A percentile compares a stretch with the other conserved stretches of the same genome.
Conservation (phyloP, 1,284 basidiomycete genomes). For the Quambalaria eucalypti region DNA sequence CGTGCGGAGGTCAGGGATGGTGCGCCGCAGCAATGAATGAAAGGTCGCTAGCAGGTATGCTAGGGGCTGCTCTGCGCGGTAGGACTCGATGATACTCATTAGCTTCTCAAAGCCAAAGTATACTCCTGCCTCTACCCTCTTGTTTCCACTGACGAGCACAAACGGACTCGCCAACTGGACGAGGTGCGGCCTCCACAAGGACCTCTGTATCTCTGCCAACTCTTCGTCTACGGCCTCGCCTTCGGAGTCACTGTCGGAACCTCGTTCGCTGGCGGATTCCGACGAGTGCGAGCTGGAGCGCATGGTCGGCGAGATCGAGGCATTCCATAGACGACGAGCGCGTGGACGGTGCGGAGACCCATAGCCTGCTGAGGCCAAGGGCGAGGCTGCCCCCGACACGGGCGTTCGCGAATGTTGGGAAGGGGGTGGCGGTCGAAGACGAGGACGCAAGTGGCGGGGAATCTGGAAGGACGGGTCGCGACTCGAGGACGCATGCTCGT, state of each 20-base stretch:
- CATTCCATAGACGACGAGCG: not conserved
- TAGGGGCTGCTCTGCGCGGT: constrained; percentile 26
- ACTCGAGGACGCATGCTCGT: not conserved
- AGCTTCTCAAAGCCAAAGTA: constrained; percentile 47
- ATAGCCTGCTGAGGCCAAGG: not conserved
- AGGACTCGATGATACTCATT: constrained; percentile 35
- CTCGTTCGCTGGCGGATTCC: not conserved
- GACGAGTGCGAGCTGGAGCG: not conserved
- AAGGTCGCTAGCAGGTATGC: constrained; percentile 41
- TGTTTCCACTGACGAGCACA: constrained; percentile 4
- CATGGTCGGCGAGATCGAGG: not conserved
- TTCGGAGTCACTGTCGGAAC: not conserved
- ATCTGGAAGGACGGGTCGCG: not conserved
- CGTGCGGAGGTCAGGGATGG: constrained; percentile 43
- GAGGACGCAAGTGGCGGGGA: not conserved
- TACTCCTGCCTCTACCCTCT: constrained; percentile 45
- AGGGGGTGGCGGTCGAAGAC: too few species aligned
- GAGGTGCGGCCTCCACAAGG: not conserved
- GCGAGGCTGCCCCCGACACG: too few species aligned
- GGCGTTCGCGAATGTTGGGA: too few species aligned
- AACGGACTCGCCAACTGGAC: not conserved
- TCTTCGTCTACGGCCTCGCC: not conserved
- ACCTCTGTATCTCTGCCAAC: not conserved
- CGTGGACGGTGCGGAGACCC: not conserved
- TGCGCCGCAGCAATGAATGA: constrained; percentile 42